phyloP scores from a whole-genome alignment of 148 eudicot genomes.

The Gaultheria prostrata region DNA sequence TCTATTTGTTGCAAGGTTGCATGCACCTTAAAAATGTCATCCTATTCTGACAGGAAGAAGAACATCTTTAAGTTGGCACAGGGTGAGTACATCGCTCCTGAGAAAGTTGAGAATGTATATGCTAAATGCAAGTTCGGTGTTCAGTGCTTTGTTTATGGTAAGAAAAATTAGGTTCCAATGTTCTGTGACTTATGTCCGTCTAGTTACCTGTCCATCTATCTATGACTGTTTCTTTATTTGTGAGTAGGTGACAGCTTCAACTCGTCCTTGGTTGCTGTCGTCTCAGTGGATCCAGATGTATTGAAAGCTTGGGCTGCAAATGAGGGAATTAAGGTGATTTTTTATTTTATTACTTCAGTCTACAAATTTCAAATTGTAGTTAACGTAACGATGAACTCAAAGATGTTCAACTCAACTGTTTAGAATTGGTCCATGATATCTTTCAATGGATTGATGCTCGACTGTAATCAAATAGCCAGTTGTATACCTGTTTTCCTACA shows the following conservation, averaged over 20 bases:
- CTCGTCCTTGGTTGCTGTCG: conserved; percentile 71
- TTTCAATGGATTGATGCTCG: not conserved
- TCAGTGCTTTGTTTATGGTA: conserved; percentile 89
- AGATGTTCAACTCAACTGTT: not conserved
- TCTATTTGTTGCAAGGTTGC: not conserved
- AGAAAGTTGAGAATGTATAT: conserved; percentile 97
- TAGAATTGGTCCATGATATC: not conserved
- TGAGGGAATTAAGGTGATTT: conserved; percentile 69
- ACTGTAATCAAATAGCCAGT: not conserved
- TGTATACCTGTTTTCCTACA: not conserved
- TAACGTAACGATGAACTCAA: not conserved
- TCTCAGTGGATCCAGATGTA: conserved; percentile 69
- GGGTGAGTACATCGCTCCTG: conserved; percentile 98
- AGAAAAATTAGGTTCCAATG: conserved; percentile 9
- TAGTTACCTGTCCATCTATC: not conserved
- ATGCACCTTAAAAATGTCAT: not conserved
- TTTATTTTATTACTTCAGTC: not conserved
- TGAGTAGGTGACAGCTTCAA: conserved; percentile 85
- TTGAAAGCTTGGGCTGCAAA: conserved; percentile 68
- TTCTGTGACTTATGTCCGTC: not conserved
- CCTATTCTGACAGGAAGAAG: conserved; percentile 65
- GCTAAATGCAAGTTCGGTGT: conserved; percentile 88
- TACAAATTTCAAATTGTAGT: not conserved
- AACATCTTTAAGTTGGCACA: conserved; percentile 96
- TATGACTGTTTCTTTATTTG: conserved; percentile 14